Conservation (phyloP, 306 rosid genomes). For the Trichosanthes truncata region DNA sequence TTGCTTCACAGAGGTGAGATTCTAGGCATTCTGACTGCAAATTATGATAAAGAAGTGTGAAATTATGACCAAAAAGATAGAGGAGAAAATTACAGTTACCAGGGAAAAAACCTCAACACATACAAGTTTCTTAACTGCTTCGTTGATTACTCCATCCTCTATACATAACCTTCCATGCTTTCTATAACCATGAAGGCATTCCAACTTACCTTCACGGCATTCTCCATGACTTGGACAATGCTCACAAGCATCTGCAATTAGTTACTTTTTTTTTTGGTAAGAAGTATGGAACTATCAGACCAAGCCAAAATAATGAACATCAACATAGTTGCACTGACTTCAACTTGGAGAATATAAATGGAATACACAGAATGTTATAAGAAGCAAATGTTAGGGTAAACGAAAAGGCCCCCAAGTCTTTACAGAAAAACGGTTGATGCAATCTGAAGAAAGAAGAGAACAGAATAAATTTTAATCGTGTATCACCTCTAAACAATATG, state of each 20-base stretch:
- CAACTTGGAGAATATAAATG: neutral
- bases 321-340: neutral
- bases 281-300: neutral
- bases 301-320: neutral
- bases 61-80: neutral
- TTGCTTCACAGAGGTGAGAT: conserved; percentile 43
- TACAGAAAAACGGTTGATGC: neutral
- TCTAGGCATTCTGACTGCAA: conserved; percentile 48
- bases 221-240: conserved; percentile 82
- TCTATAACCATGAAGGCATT: conserved; percentile 58
- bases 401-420: neutral
- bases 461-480: neutral
- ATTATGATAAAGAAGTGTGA: conserved; percentile 4
- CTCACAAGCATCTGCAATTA: conserved; percentile 53
- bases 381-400: neutral
- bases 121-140: conserved; percentile 64
- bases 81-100: neutral
- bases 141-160: conserved; percentile 68
- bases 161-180: conserved; percentile 54
- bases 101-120: conserved; percentile 19
- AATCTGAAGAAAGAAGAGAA: neutral
- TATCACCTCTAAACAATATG: neutral
- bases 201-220: conserved; percentile 49
- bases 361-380: neutral
- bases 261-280: neutral